Evolutionary conservation across 441 rosid species (phyloP).

Genomic region (Populus hybrid): DNA sequence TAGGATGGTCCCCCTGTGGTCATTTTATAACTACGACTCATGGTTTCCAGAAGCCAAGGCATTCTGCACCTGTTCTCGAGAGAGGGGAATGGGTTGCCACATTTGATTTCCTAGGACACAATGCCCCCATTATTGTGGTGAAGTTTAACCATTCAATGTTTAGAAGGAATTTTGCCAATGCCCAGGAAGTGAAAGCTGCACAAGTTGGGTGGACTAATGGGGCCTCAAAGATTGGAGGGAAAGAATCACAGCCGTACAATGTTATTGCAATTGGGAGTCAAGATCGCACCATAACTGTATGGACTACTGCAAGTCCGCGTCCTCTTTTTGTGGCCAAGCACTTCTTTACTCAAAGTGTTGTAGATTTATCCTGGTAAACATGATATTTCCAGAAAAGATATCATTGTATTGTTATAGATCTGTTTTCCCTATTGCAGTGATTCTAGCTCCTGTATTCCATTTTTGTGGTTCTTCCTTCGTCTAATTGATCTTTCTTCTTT

Average conservation of each 20-base stretch:
- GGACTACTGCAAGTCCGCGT: conserved; percentile 97
- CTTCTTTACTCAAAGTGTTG: conserved; percentile 95
- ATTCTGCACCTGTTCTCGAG: conserved; percentile 99
- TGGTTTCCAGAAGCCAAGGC: conserved; percentile 98
- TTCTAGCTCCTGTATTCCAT: neutral
- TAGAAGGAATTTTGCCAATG: conserved; percentile 41
- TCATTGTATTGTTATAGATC: neutral
- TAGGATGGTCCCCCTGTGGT: conserved; percentile 99
- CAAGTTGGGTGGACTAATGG: conserved; percentile 87
- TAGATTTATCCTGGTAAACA: conserved; percentile 90
- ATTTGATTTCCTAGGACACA: conserved; percentile 95
- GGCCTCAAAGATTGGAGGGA: conserved; percentile 67
- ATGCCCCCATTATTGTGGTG: conserved; percentile 93
- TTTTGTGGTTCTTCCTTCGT: neutral
- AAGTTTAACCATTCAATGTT: conserved; percentile 96
- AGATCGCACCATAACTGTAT: conserved; percentile 96
- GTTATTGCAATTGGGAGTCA: conserved; percentile 98
- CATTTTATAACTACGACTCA: conserved; percentile 97
- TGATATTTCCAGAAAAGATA: conserved; percentile 5
- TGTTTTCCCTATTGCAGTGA: neutral
- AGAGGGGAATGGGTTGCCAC: conserved; percentile 98
- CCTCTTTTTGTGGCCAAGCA: conserved; percentile 98
- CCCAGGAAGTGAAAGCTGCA: conserved; percentile 53
- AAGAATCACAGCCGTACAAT: conserved; percentile 81
- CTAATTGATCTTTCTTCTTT: neutral